Conservation (phyloP, 805 yeast genomes). For the Ogataea kodamae region DNA sequence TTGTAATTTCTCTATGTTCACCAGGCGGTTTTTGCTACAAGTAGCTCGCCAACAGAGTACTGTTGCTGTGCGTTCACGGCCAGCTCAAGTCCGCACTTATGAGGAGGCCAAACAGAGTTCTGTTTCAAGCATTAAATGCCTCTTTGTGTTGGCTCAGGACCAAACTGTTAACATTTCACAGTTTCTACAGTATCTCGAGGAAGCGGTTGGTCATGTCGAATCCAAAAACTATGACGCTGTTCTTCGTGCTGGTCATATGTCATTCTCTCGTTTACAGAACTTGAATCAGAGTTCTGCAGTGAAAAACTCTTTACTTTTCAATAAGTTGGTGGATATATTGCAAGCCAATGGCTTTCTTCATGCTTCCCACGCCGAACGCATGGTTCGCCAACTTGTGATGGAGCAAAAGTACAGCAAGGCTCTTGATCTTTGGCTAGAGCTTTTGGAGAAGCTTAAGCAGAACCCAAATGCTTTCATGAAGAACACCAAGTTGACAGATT, state of each 20-base stretch:
- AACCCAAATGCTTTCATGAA: constrained; percentile 17
- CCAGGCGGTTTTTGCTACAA: background rate
- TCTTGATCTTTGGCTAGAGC: constrained; percentile 28
- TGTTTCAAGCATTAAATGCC: background rate
- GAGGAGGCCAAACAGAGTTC: constrained; percentile 1
- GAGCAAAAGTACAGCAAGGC: constrained; percentile 28
- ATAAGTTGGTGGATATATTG: constrained; percentile 21
- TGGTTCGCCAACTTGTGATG: constrained; percentile 18
- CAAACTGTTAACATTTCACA: constrained; percentile 1
- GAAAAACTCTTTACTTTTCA: constrained; percentile 22
- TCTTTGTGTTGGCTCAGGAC: constrained; percentile 3
- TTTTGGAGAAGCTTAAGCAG: constrained; percentile 24
- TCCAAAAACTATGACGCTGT: background rate
- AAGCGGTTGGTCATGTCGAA: background rate
- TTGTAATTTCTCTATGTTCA: background rate
- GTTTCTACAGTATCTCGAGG: constrained; percentile 1
- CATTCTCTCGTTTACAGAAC: constrained; percentile 8
- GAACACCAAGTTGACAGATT: background rate
- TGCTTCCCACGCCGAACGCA: constrained; percentile 27
- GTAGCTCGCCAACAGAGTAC: background rate
- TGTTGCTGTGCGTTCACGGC: background rate
- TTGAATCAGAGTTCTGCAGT: constrained; percentile 15
- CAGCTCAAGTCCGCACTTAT: background rate
- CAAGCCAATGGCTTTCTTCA: constrained; percentile 20
- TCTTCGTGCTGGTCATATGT: constrained; percentile 9